Conservation (phyloP, 495 filamentous ascomycete species). For the Lindgomyces ingoldianus region DNA sequence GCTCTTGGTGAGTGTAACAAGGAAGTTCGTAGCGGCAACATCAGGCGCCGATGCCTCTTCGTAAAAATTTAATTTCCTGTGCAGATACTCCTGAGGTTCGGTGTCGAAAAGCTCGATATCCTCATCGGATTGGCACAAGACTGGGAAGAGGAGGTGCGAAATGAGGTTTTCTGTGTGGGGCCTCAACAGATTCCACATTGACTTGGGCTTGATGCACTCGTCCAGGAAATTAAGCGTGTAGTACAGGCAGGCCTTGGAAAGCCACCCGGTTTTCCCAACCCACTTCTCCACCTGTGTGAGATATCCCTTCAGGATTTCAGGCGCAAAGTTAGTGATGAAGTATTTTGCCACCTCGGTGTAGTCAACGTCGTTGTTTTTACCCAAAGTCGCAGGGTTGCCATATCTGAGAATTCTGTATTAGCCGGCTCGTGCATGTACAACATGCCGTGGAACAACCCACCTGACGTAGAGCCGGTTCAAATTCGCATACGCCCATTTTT, state of each 20-base stretch:
- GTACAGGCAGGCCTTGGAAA: slow-evolving; percentile 88
- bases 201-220: slow-evolving; percentile 95
- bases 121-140: slow-evolving; percentile 88
- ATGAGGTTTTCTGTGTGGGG: slow-evolving; percentile 90
- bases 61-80: slow-evolving; percentile 95
- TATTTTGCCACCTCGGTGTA: slow-evolving; percentile 79
- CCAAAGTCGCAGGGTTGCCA: slow-evolving; percentile 74
- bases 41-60: slow-evolving; percentile 96
- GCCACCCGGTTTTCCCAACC: slow-evolving; percentile 91
- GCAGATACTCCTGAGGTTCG: slow-evolving; percentile 93
- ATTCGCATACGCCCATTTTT: slow-evolving; percentile 99
- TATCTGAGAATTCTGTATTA: slow-evolving; percentile 58
- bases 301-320: slow-evolving; percentile 92
- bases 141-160: slow-evolving; percentile 90
- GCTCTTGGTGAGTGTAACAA: slow-evolving; percentile 90
- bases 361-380: slow-evolving; percentile 67
- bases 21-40: slow-evolving; percentile 93
- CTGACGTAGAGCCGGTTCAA: slow-evolving; percentile 92
- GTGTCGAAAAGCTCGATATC: slow-evolving; percentile 92
- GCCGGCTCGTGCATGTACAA: background rate
- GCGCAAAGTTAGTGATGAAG: slow-evolving; percentile 88
- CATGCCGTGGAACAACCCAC: slow-evolving; percentile 50
- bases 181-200: slow-evolving; percentile 92
- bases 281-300: slow-evolving; percentile 92
- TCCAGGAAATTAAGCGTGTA: slow-evolving; percentile 92